A percentile compares a stretch with the other conserved stretches of the same genome.
These are phyloP conservation scores for Brassica carinata DNA, from an alignment of 345 rosid species.

Conservation along the genomic window DNA sequence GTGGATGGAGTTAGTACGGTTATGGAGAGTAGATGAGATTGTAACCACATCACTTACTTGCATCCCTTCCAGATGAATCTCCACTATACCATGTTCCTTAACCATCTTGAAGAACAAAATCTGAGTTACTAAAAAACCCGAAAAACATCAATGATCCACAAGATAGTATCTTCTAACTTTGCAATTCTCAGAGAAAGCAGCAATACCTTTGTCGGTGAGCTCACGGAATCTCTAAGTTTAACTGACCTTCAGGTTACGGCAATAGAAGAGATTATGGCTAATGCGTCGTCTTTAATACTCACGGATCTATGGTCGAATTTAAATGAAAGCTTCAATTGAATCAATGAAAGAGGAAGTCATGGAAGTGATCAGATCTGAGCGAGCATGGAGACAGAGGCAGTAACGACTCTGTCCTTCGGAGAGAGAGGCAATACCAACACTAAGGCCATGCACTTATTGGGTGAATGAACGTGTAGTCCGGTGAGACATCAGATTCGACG, in stretches of 20 bases:
- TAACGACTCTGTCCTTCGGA: conserved; percentile 83
- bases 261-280: conserved; percentile 62
- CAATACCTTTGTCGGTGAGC: conserved; percentile 74
- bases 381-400: conserved; percentile 77
- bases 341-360: conserved; percentile 66
- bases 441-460: too few species aligned
- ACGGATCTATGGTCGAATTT: conserved; percentile 79
- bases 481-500: too few species aligned
- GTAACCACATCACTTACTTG: conserved; percentile 64
- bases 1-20: too few species aligned
- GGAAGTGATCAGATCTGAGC: conserved; percentile 55
- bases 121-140: conserved; percentile 89
- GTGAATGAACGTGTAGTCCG: too few species aligned
- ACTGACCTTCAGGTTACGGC: conserved; percentile 67
- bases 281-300: conserved; percentile 77
- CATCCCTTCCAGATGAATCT: conserved; percentile 69
- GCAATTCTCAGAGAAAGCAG: conserved; percentile 68
- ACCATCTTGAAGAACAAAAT: conserved; percentile 55
- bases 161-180: conserved; percentile 71
- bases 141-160: conserved; percentile 82
- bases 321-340: conserved; percentile 80
- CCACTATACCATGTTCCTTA: conserved; percentile 53
- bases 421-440: too few species aligned
- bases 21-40: too few species aligned
- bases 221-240: conserved; percentile 78